Conservation (phyloP, 345 rosid species). For the Aquilaria yunnanensis region DNA sequence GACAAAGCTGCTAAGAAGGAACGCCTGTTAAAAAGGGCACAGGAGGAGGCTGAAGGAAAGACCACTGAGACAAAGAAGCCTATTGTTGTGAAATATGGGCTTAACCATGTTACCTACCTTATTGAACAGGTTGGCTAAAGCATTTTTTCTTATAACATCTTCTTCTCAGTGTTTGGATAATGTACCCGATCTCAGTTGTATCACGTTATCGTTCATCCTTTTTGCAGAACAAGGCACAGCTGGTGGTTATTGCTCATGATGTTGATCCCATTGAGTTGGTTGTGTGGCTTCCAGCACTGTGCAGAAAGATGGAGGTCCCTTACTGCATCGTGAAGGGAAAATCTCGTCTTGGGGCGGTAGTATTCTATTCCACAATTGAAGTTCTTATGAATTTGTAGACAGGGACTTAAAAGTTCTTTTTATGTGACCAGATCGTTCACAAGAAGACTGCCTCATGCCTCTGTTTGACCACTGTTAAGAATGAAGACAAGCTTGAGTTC, state of each 20-base stretch:
- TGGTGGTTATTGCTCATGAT: conserved; percentile 81
- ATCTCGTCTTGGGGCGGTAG: conserved; percentile 67
- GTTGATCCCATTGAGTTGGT: conserved; percentile 87
- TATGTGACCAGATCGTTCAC: conserved; percentile 37
- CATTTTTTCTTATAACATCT: too few species aligned
- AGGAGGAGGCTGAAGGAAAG: conserved; percentile 64
- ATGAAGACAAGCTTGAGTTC: conserved; percentile 74
- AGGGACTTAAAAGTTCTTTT: background rate
- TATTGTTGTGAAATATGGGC: conserved; percentile 66
- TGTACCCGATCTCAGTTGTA: too few species aligned
- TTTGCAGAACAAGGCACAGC: conserved; percentile 65
- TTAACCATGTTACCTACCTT: conserved; percentile 70
- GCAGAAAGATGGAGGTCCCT: conserved; percentile 86
- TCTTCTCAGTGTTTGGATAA: too few species aligned
- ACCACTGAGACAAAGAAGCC: conserved; percentile 52
- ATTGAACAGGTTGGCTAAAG: conserved; percentile 46
- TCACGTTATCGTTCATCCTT: background rate
- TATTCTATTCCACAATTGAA: background rate
- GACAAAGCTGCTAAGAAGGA: conserved; percentile 65
- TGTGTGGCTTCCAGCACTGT: conserved; percentile 81
- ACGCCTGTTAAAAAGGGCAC: conserved; percentile 45
- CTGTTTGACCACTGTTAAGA: conserved; percentile 70
- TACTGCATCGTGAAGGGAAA: conserved; percentile 83
- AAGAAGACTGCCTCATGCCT: conserved; percentile 41
- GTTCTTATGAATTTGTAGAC: background rate